These are phyloP conservation scores for Hirschfeldia incana DNA, from an alignment of 345 rosid genomes.

Conservation along the genomic window DNA sequence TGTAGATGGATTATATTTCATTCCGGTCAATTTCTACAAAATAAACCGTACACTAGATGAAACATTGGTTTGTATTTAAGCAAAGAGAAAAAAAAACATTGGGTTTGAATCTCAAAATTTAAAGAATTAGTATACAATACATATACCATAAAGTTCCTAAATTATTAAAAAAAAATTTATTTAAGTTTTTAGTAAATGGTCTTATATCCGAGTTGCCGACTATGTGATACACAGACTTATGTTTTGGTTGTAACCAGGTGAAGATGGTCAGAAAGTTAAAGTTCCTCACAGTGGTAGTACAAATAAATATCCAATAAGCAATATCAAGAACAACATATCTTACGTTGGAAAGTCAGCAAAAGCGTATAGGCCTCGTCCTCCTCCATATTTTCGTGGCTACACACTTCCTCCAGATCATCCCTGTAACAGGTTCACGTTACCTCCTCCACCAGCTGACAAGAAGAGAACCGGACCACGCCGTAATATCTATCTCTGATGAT, in stretches of 20 bases:
- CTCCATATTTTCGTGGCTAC: constrained; percentile 70
- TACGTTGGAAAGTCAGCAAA: neutral
- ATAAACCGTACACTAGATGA: neutral
- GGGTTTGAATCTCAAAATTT: neutral
- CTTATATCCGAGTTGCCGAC: too few species aligned
- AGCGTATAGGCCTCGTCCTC: constrained; percentile 51
- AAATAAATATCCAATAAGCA: constrained; percentile 1
- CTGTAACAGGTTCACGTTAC: constrained; percentile 70
- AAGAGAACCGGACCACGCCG: constrained; percentile 92
- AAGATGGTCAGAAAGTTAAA: constrained; percentile 50
- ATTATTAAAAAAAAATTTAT: too few species aligned
- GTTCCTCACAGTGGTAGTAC: constrained; percentile 34
- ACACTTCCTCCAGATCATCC: constrained; percentile 84
- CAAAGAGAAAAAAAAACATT: too few species aligned
- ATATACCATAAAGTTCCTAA: too few species aligned
- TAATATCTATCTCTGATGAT: constrained; percentile 38
- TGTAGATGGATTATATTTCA: neutral
- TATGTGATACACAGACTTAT: too few species aligned
- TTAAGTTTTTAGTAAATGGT: too few species aligned
- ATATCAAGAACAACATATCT: constrained; percentile 12
- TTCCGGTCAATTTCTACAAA: neutral
- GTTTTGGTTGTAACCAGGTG: constrained; percentile 40
- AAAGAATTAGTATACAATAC: too few species aligned
- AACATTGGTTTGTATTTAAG: too few species aligned
- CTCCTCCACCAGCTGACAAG: constrained; percentile 89